These are phyloP conservation scores for Mixia osmundae DNA, from an alignment of 1,284 basidiomycete species.

Conservation along the genomic window DNA sequence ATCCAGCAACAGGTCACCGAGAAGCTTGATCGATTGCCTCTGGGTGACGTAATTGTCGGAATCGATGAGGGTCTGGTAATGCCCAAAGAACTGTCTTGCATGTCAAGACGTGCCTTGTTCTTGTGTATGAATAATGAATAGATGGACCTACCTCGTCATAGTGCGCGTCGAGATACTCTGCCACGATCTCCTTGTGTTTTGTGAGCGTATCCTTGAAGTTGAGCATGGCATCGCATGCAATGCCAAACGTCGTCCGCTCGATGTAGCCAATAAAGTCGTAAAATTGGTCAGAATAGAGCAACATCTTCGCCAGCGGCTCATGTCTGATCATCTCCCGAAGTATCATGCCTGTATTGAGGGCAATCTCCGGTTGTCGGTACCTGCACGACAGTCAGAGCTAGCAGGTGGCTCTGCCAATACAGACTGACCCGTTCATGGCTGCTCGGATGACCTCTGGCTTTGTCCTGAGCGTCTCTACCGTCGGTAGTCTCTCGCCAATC, in stretches of 20 bases:
- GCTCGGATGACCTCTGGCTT: conserved; percentile 75
- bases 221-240: conserved; percentile 90
- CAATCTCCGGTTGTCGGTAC: conserved; percentile 83
- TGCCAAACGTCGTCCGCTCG: conserved; percentile 90
- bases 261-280: conserved; percentile 94
- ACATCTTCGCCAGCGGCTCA: conserved; percentile 67
- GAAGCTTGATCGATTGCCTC: conserved; percentile 87
- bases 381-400: conserved; percentile 16
- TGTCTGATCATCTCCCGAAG: conserved; percentile 90
- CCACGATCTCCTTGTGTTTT: conserved; percentile 88
- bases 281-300: conserved; percentile 84
- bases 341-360: conserved; percentile 94
- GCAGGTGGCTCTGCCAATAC: background rate
- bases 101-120: no score
- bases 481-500: conserved; percentile 77
- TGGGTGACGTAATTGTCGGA: conserved; percentile 98
- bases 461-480: conserved; percentile 72
- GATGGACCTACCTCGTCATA: conserved; percentile 54
- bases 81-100: conserved; percentile 57
- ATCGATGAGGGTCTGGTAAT: conserved; percentile 74
- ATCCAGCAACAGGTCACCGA: conserved; percentile 93
- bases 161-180: conserved; percentile 81
- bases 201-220: conserved; percentile 92
- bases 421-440: conserved; percentile 41
- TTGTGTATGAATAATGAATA: no score